Evolutionary conservation across 169 alveolate species (phyloP).

Genomic region (Amoebophrya sp.): DNA sequence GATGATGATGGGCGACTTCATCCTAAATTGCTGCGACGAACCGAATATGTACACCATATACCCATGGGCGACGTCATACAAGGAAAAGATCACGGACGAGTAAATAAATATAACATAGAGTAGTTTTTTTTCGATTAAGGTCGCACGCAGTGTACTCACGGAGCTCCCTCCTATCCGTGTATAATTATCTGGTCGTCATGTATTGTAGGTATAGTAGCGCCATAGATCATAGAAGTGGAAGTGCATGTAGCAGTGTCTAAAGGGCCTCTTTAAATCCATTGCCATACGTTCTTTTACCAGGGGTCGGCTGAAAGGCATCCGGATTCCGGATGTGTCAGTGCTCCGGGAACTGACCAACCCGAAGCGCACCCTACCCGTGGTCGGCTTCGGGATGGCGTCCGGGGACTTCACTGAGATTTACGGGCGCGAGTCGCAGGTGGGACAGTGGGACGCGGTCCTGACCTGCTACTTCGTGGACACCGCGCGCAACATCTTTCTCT

Average conservation of each 20-base stretch:
- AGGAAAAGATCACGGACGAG: not conserved
- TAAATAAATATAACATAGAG: no score
- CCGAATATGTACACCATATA: not conserved
- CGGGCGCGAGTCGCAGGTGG: not conserved
- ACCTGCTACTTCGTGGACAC: constrained; percentile 96
- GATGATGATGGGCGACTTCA: not conserved
- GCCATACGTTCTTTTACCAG: no score
- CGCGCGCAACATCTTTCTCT: constrained; percentile 89
- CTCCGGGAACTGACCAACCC: not conserved
- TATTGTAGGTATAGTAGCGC: no score
- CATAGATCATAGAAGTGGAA: no score
- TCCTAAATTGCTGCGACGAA: not conserved
- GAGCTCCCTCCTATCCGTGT: no score
- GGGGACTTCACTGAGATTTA: not conserved
- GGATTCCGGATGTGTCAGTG: not conserved
- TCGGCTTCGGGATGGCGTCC: not conserved
- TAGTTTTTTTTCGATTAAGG: no score
- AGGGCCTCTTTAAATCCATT: no score
- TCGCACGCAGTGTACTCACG: no score
- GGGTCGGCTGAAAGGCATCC: not conserved
- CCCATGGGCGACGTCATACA: not conserved
- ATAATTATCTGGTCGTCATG: no score
- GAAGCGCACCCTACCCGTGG: not conserved
- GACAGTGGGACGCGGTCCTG: constrained; percentile 89
- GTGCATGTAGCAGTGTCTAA: no score